Evolutionary conservation across 495 filamentous ascomycete genomes (phyloP).

Genomic region (Aspergillus homomorphus): DNA sequence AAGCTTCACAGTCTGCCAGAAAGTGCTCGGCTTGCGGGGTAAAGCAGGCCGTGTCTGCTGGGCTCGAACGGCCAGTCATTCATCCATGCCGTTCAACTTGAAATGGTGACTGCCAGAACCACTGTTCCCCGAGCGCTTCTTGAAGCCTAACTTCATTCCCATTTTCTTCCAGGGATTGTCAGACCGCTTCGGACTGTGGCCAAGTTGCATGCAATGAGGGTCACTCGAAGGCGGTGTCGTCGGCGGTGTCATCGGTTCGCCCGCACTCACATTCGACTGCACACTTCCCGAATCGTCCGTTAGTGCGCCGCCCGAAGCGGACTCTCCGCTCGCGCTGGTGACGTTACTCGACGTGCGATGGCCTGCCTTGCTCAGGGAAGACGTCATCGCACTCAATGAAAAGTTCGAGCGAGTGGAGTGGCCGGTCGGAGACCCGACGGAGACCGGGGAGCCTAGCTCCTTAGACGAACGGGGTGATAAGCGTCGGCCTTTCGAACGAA

Average conservation of each 20-base stretch:
- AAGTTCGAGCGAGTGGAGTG: slow-evolving; percentile 31
- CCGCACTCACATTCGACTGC: slow-evolving; percentile 42
- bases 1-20: neutral
- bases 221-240: slow-evolving; percentile 74
- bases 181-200: slow-evolving; percentile 52
- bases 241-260: slow-evolving; percentile 84
- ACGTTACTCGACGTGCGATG: slow-evolving; percentile 36
- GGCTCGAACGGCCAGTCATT: slow-evolving; percentile 19
- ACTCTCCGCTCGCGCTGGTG: slow-evolving; percentile 40
- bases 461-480: slow-evolving; percentile 46
- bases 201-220: slow-evolving; percentile 43
- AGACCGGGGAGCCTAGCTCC: slow-evolving; percentile 32
- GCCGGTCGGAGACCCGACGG: slow-evolving; percentile 21
- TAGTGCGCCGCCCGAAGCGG: slow-evolving; percentile 27
- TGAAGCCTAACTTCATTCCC: slow-evolving; percentile 71
- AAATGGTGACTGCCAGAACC: slow-evolving; percentile 36
- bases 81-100: slow-evolving; percentile 33
- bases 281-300: slow-evolving; percentile 50
- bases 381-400: slow-evolving; percentile 32
- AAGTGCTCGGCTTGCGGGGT: neutral
- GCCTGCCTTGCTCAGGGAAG: slow-evolving; percentile 30
- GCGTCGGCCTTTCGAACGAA: slow-evolving; percentile 36
- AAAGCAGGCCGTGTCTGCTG: neutral
- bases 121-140: slow-evolving; percentile 49
- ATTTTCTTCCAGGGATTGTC: slow-evolving; percentile 80